phyloP scores from a whole-genome alignment of 2,329 filamentous ascomycete species.

The Lecanicillium sp. region DNA sequence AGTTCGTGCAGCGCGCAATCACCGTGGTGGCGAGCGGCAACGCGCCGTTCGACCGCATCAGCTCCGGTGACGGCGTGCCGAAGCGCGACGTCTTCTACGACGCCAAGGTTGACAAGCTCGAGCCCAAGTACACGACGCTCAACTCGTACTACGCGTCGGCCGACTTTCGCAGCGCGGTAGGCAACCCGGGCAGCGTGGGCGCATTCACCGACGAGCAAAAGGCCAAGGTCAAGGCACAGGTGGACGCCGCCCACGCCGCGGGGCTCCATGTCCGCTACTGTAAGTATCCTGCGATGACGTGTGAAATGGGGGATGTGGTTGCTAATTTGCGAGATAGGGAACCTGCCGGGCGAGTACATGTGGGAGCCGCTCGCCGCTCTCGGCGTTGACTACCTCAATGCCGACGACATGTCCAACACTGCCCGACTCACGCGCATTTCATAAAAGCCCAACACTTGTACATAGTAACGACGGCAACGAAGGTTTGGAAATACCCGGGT shows the following conservation, averaged over 20 bases:
- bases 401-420: conserved; percentile 16
- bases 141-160: conserved; percentile 17
- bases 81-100: conserved; percentile 13
- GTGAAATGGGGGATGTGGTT: background rate
- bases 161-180: conserved; percentile 15
- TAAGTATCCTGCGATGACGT: conserved; percentile 2
- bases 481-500: too few species aligned
- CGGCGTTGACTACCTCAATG: conserved; percentile 16
- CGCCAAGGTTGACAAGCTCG: conserved; percentile 13
- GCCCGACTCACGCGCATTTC: conserved; percentile 12
- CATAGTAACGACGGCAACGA: too few species aligned
- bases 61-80: conserved; percentile 13
- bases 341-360: conserved; percentile 17
- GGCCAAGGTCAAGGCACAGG: conserved; percentile 12
- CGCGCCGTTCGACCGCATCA: conserved; percentile 14
- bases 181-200: conserved; percentile 11
- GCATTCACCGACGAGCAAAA: conserved; percentile 14
- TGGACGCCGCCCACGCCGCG: conserved; percentile 12
- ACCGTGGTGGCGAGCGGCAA: conserved; percentile 66
- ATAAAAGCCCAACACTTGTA: background rate
- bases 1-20: conserved; percentile 49
- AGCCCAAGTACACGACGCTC: conserved; percentile 14
- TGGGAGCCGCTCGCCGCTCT: conserved; percentile 15
- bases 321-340: conserved; percentile 6
- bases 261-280: conserved; percentile 17